Base-by-base conservation (phyloP, 2,329 filamentous ascomycete species). In the Beauveria scarabaeidicola region DNA sequence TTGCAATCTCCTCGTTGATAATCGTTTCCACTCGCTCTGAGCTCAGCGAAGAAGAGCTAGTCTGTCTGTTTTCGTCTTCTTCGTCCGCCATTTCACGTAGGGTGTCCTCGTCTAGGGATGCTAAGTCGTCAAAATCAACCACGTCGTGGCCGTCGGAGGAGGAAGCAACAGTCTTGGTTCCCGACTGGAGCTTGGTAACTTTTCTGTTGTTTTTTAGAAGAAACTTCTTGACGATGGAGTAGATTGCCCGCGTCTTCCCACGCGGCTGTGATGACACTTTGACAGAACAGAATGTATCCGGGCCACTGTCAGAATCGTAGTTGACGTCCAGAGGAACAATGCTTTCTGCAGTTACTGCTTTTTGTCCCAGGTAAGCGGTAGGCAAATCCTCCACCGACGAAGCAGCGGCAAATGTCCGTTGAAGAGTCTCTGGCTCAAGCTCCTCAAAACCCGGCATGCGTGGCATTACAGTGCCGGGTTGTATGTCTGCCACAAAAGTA, bases 41-140 rank as follows among this genome's bases (percentile, higher is more conserved):
- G n/a, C 32, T 44, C 50, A 48, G 56, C 10, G 32, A 17, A 38
- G 27, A 47, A 8, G 52, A 36, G 11, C n/a, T 17, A 11, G 27
- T 21, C n/a, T 52, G 25, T 3, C 19, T 57, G 10, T 63, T 69
- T 48, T 76, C 73, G 56, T 75, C 72, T 44, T 74, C 71, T 61
- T 87, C 84, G 32, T 80, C 73, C 50, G 86, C 78, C 10, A 89
- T 86, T 66, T 89, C 86, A 47, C 72, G 73, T 75, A 78, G 81
- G 0, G 82, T 86, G 40, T 82, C 78, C 11, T 80, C 75, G 64
- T 89, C 85, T 3, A 67, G 59, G 3, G 66, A 66, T 5, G 70
- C 68, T 3, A 72, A 47, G 43, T 71, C 69, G n/a, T 64, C 64
- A 6, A 71, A 56, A 62, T 80, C 82, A 32, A 80, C 75, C 3